These are phyloP conservation scores for Plasmodium falciparum DNA, from an alignment of 169 alveolate genomes.

Conservation along the genomic window DNA sequence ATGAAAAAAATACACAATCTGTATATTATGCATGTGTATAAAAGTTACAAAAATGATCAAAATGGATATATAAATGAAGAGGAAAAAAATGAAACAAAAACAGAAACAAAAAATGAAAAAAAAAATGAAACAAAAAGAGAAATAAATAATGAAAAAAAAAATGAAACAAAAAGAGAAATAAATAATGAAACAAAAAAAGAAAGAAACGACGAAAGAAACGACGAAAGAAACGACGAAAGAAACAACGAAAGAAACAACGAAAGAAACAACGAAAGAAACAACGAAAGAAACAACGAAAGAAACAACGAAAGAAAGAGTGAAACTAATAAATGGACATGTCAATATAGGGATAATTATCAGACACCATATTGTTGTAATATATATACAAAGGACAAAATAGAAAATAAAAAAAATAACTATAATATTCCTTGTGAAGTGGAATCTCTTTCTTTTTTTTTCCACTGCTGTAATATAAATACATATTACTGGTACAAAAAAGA, in stretches of 20 bases:
- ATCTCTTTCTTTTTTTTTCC: background rate
- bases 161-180: too few relatives aligned
- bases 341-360: background rate
- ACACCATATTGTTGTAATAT: background rate
- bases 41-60: background rate
- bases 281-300: too few relatives aligned
- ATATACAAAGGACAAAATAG: background rate
- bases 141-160: too few relatives aligned
- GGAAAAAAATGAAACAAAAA: background rate
- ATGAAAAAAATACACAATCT: background rate
- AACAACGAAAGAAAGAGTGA: background rate
- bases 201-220: too few relatives aligned
- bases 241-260: too few relatives aligned
- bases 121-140: too few relatives aligned
- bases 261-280: too few relatives aligned
- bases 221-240: too few relatives aligned
- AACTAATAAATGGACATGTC: background rate
- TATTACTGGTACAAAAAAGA: background rate
- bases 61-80: background rate
- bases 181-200: too few relatives aligned
- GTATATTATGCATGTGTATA: too few relatives aligned
- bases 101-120: background rate
- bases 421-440: too few relatives aligned
- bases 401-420: background rate
- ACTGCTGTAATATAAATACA: too few relatives aligned